A percentile compares a stretch with the other conserved stretches of the same genome.
phyloP scores from a whole-genome alignment of 768 basidiomycete species.

The Stropharia rugosoannulata region DNA sequence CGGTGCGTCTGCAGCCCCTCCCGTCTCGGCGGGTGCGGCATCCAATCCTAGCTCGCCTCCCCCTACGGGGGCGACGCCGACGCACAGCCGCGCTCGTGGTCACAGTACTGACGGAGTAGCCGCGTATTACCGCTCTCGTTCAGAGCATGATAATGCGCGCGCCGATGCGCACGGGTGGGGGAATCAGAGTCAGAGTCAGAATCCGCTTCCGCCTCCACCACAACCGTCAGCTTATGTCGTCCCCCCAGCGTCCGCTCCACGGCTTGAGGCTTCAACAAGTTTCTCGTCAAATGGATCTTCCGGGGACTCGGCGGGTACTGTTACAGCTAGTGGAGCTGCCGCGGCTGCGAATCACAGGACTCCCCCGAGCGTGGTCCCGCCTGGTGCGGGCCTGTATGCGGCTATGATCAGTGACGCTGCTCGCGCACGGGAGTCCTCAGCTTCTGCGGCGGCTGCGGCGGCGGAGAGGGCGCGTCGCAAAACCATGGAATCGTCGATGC shows the following conservation, averaged over 20 bases:
- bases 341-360: neutral
- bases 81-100: neutral
- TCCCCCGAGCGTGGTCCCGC: neutral
- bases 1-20: neutral
- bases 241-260: slow-evolving; percentile 24
- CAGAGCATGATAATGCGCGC: neutral
- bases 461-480: neutral
- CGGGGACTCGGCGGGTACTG: neutral
- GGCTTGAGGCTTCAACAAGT: slow-evolving; percentile 7
- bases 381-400: neutral
- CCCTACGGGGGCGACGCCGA: neutral
- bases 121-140: neutral
- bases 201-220: slow-evolving; percentile 6
- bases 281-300: neutral
- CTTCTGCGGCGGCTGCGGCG: neutral
- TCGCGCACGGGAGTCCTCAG: neutral
- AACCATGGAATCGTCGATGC: neutral
- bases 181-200: neutral
- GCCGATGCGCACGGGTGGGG: neutral
- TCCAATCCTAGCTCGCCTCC: neutral
- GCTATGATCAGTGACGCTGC: neutral
- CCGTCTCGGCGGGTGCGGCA: neutral
- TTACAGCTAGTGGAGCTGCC: neutral
- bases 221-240: slow-evolving; percentile 5
- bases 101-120: neutral